These are phyloP conservation scores for Carpinus fangiana DNA, from an alignment of 306 rosid species.

Conservation along the genomic window DNA sequence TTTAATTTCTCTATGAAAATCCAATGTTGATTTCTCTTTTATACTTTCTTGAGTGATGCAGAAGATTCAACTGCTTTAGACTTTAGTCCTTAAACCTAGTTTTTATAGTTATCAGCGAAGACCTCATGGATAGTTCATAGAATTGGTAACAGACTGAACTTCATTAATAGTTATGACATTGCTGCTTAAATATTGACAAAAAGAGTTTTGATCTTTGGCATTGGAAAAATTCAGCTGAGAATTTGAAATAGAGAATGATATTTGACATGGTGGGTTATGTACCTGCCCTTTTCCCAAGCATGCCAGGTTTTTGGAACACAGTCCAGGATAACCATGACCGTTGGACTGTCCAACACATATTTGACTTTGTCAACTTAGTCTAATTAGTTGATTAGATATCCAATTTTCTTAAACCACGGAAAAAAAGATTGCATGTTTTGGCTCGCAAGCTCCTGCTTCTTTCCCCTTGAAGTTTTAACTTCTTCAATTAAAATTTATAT, in stretches of 20 bases:
- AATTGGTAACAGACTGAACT: not conserved
- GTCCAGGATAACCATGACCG: not conserved
- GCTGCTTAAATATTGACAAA: not conserved
- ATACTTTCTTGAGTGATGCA: not conserved
- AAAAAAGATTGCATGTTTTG: not conserved
- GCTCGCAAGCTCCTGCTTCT: not conserved
- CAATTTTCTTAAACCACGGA: not conserved
- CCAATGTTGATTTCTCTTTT: slow-evolving; percentile 1
- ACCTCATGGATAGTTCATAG: not conserved
- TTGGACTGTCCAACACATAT: not conserved
- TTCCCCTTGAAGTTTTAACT: not conserved
- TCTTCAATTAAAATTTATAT: not conserved
- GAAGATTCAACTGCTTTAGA: no score
- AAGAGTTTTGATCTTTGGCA: not conserved
- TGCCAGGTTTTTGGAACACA: no score
- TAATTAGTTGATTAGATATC: not conserved
- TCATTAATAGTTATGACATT: not conserved
- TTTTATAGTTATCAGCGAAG: not conserved
- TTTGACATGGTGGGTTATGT: not conserved
- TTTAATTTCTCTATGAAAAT: not conserved
- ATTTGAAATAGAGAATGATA: not conserved
- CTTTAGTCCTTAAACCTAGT: not conserved
- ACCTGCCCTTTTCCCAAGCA: no score
- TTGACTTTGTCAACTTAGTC: not conserved
- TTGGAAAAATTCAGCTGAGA: not conserved